These are phyloP conservation scores for Boeremia lycopersici DNA, from an alignment of 2,329 filamentous ascomycete genomes.

Conservation along the genomic window DNA sequence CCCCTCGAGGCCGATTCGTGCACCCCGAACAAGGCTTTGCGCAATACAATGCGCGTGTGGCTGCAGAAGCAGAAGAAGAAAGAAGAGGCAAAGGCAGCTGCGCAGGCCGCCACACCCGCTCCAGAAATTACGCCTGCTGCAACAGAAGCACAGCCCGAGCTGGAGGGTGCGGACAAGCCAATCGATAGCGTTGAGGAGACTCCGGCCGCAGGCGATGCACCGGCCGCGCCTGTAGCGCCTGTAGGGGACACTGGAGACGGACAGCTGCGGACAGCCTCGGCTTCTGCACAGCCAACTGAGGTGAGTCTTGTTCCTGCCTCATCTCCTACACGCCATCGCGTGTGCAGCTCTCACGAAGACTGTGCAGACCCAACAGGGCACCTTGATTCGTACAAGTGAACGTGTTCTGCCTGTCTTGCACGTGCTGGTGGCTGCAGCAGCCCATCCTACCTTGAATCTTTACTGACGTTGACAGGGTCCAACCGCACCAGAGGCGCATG, in stretches of 20 bases:
- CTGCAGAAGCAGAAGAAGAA: constrained; percentile 83
- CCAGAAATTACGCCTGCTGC: constrained; percentile 27
- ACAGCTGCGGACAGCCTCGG: constrained; percentile 25
- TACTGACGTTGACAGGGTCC: constrained; percentile 28
- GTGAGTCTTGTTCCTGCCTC: constrained; percentile 27
- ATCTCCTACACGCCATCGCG: background rate
- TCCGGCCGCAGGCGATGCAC: constrained; percentile 17
- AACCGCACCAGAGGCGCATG: constrained; percentile 16
- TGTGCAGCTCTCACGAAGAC: constrained; percentile 12
- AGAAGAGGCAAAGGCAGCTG: constrained; percentile 43
- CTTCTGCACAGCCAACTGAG: constrained; percentile 27
- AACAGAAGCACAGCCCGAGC: constrained; percentile 27
- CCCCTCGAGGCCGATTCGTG: constrained; percentile 86
- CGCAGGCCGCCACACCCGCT: constrained; percentile 36
- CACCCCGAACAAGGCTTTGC: constrained; percentile 86
- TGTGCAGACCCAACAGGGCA: constrained; percentile 2
- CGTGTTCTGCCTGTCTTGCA: constrained; percentile 28
- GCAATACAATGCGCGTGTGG: constrained; percentile 90
- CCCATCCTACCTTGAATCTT: constrained; percentile 12
- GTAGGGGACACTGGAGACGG: constrained; percentile 21
- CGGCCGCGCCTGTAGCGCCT: constrained; percentile 15
- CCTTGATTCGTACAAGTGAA: constrained; percentile 19
- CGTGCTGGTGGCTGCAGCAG: constrained; percentile 27
- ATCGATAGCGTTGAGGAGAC: constrained; percentile 38
- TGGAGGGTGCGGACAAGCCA: constrained; percentile 33